A percentile compares a stretch with the other conserved stretches of the same genome.
Conservation (phyloP, 2,329 filamentous ascomycete genomes). For the Exophiala mesophila region DNA sequence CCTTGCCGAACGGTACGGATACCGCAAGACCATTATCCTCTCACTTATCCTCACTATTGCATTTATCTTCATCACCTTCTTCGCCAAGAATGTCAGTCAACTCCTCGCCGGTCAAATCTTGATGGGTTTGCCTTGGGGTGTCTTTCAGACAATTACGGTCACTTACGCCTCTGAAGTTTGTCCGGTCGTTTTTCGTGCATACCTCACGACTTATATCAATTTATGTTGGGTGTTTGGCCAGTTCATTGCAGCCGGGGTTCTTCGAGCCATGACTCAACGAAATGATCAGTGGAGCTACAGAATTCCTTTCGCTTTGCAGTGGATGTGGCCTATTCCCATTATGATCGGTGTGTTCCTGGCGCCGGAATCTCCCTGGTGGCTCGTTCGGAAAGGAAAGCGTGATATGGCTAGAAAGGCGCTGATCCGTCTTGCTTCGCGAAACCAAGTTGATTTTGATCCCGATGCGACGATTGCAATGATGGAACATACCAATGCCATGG, state of each 20-base stretch:
- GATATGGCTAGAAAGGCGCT: slow-evolving; percentile 35
- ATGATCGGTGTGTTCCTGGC: slow-evolving; percentile 41
- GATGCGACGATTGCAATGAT: slow-evolving; percentile 37
- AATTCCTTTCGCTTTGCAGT: slow-evolving; percentile 40
- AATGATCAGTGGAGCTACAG: slow-evolving; percentile 35
- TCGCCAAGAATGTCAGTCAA: slow-evolving; percentile 30
- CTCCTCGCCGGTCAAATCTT: slow-evolving; percentile 33
- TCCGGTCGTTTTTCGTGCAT: slow-evolving; percentile 26
- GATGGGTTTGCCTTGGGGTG: slow-evolving; percentile 46
- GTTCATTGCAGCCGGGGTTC: slow-evolving; percentile 29
- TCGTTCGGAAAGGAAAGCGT: slow-evolving; percentile 33
- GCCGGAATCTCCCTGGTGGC: slow-evolving; percentile 36
- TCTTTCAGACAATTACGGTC: slow-evolving; percentile 40
- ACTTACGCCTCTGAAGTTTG: slow-evolving; percentile 32
- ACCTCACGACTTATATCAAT: slow-evolving; percentile 36
- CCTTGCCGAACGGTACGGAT: slow-evolving; percentile 59
- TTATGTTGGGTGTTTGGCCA: slow-evolving; percentile 39
- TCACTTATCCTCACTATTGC: slow-evolving; percentile 47
- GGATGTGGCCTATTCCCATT: slow-evolving; percentile 48
- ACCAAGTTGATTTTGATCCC: slow-evolving; percentile 22
- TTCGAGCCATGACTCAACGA: slow-evolving; percentile 32
- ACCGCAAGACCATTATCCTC: slow-evolving; percentile 59
- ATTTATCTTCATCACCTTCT: slow-evolving; percentile 36
- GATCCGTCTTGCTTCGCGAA: slow-evolving; percentile 27
- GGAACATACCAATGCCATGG: slow-evolving; percentile 34